These are phyloP conservation scores for barrel medic (Medicago truncatula) DNA, from an alignment of 306 rosid species.

Conservation along the genomic window MtrunA17r5.0-ANR NC_053045.1:48314001-48314500, in stretches of 20 bases:
- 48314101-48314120: slow-evolving; percentile 58
- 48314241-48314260: slow-evolving; percentile 76
- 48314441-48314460: slow-evolving; percentile 67
- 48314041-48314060: slow-evolving; percentile 90
- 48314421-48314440: slow-evolving; percentile 86
- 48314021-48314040: slow-evolving; percentile 94
- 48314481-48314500: slow-evolving; percentile 84
- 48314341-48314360: slow-evolving; percentile 81
- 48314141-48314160: slow-evolving; percentile 69
- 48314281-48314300: slow-evolving; percentile 67
- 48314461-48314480: slow-evolving; percentile 75
- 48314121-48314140: slow-evolving; percentile 55
- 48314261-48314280: slow-evolving; percentile 87
- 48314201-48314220: slow-evolving; percentile 84
- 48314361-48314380: slow-evolving; percentile 73
- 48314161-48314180: slow-evolving; percentile 83
- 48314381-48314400: slow-evolving; percentile 86
- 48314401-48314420: slow-evolving; percentile 92
- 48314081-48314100: slow-evolving; percentile 83
- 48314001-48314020: slow-evolving; percentile 83
- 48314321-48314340: slow-evolving; percentile 91
- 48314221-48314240: slow-evolving; percentile 80
- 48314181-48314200: slow-evolving; percentile 85
- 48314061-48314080: slow-evolving; percentile 78
- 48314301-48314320: slow-evolving; percentile 77